phyloP scores from a whole-genome alignment of 1,284 basidiomycete genomes.

The Jaminaea rosea region DNA sequence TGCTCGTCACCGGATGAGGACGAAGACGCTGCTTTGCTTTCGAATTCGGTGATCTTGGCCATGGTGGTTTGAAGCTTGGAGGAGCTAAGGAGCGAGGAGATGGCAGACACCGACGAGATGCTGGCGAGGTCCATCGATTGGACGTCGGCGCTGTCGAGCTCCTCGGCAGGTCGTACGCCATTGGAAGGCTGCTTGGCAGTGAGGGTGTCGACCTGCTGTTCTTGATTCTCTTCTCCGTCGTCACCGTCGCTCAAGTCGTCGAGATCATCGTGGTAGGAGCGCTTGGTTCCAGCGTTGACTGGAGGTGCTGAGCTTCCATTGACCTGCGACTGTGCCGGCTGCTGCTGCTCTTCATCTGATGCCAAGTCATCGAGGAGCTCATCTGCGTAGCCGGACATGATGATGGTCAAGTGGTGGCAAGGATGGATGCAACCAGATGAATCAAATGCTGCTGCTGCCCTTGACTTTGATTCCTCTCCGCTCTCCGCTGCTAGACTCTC shows the following conservation, averaged over 20 bases:
- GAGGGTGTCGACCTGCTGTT: conserved; percentile 5
- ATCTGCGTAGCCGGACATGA: conserved; percentile 58
- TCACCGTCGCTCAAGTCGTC: conserved; percentile 28
- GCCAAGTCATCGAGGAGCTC: conserved; percentile 75
- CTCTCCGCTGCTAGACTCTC: not conserved
- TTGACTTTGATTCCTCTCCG: not conserved
- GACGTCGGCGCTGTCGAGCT: conserved; percentile 83
- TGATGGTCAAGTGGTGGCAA: not conserved
- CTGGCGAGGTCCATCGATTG: conserved; percentile 82
- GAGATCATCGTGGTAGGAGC: conserved; percentile 25
- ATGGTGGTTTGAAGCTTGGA: conserved; percentile 70
- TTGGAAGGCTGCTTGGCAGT: conserved; percentile 55
- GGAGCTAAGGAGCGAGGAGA: conserved; percentile 79
- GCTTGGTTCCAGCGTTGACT: too few relatives aligned
- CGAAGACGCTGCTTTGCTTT: conserved; percentile 51
- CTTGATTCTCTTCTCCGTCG: conserved; percentile 12
- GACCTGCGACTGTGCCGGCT: conserved; percentile 45
- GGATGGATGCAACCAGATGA: not conserved
- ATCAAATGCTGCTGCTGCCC: not conserved
- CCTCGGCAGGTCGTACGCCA: conserved; percentile 81
- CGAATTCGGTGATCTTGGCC: conserved; percentile 50
- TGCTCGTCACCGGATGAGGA: not conserved
- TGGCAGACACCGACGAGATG: conserved; percentile 72
- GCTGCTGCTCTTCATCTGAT: conserved; percentile 36
- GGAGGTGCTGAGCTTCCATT: too few relatives aligned